These are phyloP conservation scores for Colletotrichum zoysiae DNA, from an alignment of 2,329 filamentous ascomycete species.

Conservation along the genomic window DNA sequence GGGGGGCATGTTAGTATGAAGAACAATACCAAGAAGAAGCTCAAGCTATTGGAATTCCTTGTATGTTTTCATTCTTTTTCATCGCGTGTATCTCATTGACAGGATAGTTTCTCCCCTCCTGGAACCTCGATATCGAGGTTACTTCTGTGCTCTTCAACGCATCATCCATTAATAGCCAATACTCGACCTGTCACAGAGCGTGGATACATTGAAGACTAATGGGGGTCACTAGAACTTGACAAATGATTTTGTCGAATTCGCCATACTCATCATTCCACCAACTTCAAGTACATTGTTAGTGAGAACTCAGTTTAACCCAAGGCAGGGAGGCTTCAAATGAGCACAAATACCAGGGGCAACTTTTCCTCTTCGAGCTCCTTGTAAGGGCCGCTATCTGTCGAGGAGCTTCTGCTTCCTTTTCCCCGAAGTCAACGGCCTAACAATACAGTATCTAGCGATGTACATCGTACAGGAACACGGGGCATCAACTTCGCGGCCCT, in stretches of 20 bases:
- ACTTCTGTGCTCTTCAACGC: not conserved
- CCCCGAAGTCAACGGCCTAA: not conserved
- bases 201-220: not conserved
- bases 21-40: conserved; percentile 30
- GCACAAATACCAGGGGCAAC: not conserved
- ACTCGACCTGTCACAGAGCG: not conserved
- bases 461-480: not conserved
- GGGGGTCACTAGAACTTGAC: not conserved
- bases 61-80: not conserved
- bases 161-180: not conserved
- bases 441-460: not conserved
- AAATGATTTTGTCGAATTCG: not conserved
- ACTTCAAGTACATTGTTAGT: not conserved
- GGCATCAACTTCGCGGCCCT: not conserved
- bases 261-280: not conserved
- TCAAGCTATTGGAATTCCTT: not conserved
- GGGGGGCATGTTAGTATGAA: conserved; percentile 7
- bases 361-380: not conserved
- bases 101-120: not conserved
- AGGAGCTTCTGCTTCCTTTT: not conserved
- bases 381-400: not conserved
- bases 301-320: not conserved
- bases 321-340: too few relatives aligned
- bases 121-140: not conserved
- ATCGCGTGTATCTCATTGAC: not conserved